Base-by-base conservation (phyloP, 257 asterid species). In the Dorcoceras hygrometricum region DNA sequence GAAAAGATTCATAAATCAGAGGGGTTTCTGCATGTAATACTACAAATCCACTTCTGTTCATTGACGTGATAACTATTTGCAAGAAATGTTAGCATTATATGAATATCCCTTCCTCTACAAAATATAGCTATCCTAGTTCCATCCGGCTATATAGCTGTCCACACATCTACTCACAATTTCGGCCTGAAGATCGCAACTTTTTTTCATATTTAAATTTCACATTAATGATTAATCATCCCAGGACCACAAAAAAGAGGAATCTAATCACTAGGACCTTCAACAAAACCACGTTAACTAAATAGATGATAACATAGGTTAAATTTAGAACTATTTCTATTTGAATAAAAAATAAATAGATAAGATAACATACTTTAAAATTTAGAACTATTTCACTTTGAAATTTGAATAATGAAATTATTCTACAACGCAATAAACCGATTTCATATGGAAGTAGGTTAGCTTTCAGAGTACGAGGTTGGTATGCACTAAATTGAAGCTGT, bases 391-490 rank as follows among this genome's bases (percentile, higher is more conserved):
- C 51, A 18, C n/a, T n/a, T n/a, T n/a, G n/a, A n/a, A n/a, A 46
- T 39, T 25, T 46, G 23, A 66, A 32, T 34, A 29, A 16, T n/a
- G n/a, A 61, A 23, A 36, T 54, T 63, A 36, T 55, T 68, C 61
- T 63, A 69, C 55, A 55, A 63, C 54, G 50, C 31, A 36, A 32
- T 63, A 4, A 53, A 71, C 71, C 60, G 22, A 62, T 55, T n/a
- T 65, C 34, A 64, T 43, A 25, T 66, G 60, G 10, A 68, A 71
- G 78, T 69, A 67, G 78, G 74, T 69, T 62, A 65, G 54, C 53
- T 60, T 32, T 74, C 58, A 2, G 32, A 27, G 19, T 65, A 60
- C 36, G 11, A 61, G 59, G 74, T 29, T 53, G 62, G 43, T 36
- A 50, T 56, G 62, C 72, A 68, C 65, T 71, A 65, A 71, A 68